Conservation (phyloP, 2,329 filamentous ascomycete genomes). For the Leptographium flavum region DNA sequence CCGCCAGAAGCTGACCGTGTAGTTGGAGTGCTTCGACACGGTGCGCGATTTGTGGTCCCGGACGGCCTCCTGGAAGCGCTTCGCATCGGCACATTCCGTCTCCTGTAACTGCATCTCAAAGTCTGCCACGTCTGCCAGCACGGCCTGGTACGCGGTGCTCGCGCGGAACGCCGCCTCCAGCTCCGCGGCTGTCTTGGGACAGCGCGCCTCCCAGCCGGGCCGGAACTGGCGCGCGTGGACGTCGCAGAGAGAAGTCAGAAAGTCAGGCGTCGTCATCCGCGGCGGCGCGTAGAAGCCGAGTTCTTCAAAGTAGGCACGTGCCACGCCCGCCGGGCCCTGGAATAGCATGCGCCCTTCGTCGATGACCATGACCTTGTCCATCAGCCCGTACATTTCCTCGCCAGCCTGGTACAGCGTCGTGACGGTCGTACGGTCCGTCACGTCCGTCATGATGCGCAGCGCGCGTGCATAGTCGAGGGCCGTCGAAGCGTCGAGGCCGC, state of each 20-base stretch:
- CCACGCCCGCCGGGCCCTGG: slow-evolving; percentile 46
- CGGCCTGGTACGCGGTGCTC: slow-evolving; percentile 32
- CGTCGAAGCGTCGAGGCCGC: slow-evolving; percentile 50
- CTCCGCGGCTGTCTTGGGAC: slow-evolving; percentile 45
- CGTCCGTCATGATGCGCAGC: slow-evolving; percentile 51
- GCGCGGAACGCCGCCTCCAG: slow-evolving; percentile 44
- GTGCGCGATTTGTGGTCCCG: too few relatives aligned
- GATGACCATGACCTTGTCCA: slow-evolving; percentile 67
- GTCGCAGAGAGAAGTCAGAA: slow-evolving; percentile 63
- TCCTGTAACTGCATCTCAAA: too few relatives aligned
- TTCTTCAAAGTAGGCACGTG: slow-evolving; percentile 50
- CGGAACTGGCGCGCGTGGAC: slow-evolving; percentile 56
- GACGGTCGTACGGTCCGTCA: slow-evolving; percentile 42
- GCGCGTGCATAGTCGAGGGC: slow-evolving; percentile 52
- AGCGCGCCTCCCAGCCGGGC: slow-evolving; percentile 40
- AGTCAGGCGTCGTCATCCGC: slow-evolving; percentile 58
- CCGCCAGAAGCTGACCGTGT: slow-evolving; percentile 59
- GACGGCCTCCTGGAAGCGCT: too few relatives aligned
- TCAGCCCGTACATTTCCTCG: slow-evolving; percentile 46
- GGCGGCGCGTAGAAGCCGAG: slow-evolving; percentile 49
- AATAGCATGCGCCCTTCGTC: slow-evolving; percentile 53
- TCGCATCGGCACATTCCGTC: too few relatives aligned
- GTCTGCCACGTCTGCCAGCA: slow-evolving; percentile 37
- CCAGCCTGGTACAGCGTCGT: slow-evolving; percentile 56
- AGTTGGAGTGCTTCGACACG: too few relatives aligned